Conservation (phyloP, 176 grass and related monocot species). For the Chrysopogon serrulatus region DNA sequence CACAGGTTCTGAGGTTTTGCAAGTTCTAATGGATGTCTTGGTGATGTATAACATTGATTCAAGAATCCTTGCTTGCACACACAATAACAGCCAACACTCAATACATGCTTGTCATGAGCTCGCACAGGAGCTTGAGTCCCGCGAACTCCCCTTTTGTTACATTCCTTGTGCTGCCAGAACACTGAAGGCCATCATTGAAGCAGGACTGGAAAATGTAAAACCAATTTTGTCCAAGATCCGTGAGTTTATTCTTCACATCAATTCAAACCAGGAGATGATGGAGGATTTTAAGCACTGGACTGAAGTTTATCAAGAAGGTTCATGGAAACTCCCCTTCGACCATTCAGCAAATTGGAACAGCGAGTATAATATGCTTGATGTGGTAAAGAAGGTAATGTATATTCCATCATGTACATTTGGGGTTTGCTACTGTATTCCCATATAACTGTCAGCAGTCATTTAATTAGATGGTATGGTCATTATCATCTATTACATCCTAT, state of each 20-base stretch:
- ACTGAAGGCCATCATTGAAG: conserved; percentile 73
- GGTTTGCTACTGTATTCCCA: not conserved
- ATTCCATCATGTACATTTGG: not conserved
- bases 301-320: conserved; percentile 74
- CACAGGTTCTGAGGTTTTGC: conserved; percentile 55
- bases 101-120: conserved; percentile 60
- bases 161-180: conserved; percentile 76
- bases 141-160: conserved; percentile 70
- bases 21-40: conserved; percentile 56
- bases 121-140: conserved; percentile 53
- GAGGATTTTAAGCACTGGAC: conserved; percentile 83
- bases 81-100: conserved; percentile 63
- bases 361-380: conserved; percentile 77
- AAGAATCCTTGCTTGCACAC: conserved; percentile 83
- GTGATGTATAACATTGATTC: conserved; percentile 50
- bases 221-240: conserved; percentile 70
- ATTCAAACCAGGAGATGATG: conserved; percentile 54
- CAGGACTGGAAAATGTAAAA: conserved; percentile 59
- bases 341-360: conserved; percentile 71
- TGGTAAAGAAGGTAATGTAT: conserved; percentile 69
- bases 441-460: not conserved
- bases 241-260: conserved; percentile 67
- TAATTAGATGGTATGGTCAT: not conserved
- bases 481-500: not conserved
- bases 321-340: conserved; percentile 82